Conservation (phyloP, 805 yeast genomes). For the Candida coleopterorum region DNA sequence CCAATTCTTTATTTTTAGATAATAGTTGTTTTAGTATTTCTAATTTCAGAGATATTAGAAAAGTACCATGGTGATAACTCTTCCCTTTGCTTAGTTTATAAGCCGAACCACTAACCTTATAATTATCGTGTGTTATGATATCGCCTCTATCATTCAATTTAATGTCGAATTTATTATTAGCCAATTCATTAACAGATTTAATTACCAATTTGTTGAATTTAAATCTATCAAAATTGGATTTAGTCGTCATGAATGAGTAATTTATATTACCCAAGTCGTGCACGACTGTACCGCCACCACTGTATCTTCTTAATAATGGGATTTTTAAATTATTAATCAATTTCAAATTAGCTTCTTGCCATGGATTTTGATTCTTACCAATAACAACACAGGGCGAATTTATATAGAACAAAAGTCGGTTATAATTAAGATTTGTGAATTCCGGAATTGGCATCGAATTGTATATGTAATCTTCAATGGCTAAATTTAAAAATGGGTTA, state of each 20-base stretch:
- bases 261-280: conserved; percentile 90
- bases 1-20: conserved; percentile 40
- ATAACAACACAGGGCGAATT: conserved; percentile 86
- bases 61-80: conserved; percentile 94
- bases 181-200: conserved; percentile 21
- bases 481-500: conserved; percentile 72
- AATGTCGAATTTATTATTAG: conserved; percentile 7
- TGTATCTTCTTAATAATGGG: conserved; percentile 70
- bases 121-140: conserved; percentile 38
- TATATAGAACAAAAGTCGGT: conserved; percentile 65
- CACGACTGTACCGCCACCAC: conserved; percentile 97
- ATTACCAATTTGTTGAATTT: conserved; percentile 46
- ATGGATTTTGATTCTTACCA: conserved; percentile 95
- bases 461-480: conserved; percentile 78
- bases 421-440: conserved; percentile 34
- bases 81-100: conserved; percentile 77
- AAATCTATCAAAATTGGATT: conserved; percentile 58
- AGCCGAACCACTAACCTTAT: conserved; percentile 89
- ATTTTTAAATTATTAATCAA: conserved; percentile 45
- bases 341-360: conserved; percentile 74
- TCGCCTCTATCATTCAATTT: conserved; percentile 76
- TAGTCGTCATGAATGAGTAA: conserved; percentile 72
- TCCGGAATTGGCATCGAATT: conserved; percentile 60
- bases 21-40: conserved; percentile 57
- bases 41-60: conserved; percentile 70